Percentiles rank a stretch among this genome's conserved stretches.
phyloP scores from a whole-genome alignment of 192 early-diverging fungal genomes.

The Funneliformis geosporum region DNA sequence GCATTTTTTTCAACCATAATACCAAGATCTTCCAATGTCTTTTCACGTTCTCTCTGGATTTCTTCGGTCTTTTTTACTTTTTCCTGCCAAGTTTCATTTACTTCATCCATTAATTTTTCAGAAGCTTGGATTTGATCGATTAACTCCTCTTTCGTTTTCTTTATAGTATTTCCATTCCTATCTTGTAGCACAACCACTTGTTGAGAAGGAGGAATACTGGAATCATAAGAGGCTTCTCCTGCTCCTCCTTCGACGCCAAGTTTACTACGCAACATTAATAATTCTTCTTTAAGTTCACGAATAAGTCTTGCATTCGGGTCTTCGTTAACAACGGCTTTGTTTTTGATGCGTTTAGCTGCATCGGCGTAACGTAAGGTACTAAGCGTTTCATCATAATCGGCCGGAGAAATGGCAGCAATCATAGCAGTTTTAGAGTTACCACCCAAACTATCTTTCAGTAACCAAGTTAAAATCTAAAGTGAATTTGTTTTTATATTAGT shows the following conservation, averaged over 20 bases:
- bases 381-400: slow-evolving; percentile 74
- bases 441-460: slow-evolving; percentile 81
- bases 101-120: slow-evolving; percentile 84
- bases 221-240: not conserved
- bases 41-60: slow-evolving; percentile 73
- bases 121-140: slow-evolving; percentile 79
- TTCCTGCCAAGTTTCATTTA: slow-evolving; percentile 85
- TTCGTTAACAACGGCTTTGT: slow-evolving; percentile 90
- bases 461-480: slow-evolving; percentile 78
- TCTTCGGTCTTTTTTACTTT: slow-evolving; percentile 71
- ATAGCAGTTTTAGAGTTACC: slow-evolving; percentile 85
- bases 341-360: slow-evolving; percentile 88
- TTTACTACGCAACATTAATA: slow-evolving; percentile 62
- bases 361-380: slow-evolving; percentile 90
- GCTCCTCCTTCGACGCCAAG: too few relatives aligned
- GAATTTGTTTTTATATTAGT: too few relatives aligned
- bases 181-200: slow-evolving; percentile 48
- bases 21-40: slow-evolving; percentile 75
- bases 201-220: slow-evolving; percentile 33
- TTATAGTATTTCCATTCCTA: slow-evolving; percentile 44
- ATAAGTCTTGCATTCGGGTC: slow-evolving; percentile 78
- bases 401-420: slow-evolving; percentile 78
- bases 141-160: slow-evolving; percentile 56
- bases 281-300: slow-evolving; percentile 81
- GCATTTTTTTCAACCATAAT: slow-evolving; percentile 70